Evolutionary conservation across 2,329 filamentous ascomycete genomes (phyloP).

Genomic region (Aspergillus niger): DNA sequence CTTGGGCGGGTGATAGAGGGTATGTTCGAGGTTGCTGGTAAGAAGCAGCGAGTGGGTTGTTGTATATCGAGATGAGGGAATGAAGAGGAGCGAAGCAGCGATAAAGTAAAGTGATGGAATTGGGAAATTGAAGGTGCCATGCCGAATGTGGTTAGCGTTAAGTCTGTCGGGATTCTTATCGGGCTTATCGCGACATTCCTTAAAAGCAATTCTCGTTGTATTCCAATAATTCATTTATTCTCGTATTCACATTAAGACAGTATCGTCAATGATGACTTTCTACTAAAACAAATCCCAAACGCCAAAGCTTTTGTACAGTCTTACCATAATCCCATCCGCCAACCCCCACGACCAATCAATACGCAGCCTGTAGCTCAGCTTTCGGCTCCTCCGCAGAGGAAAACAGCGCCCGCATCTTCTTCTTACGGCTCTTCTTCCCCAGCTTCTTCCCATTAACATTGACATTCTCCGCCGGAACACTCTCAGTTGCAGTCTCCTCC

Average conservation of each 20-base stretch:
- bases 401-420: constrained; percentile 6
- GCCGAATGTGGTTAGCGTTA: background rate
- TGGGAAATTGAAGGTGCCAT: background rate
- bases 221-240: background rate
- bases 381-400: constrained; percentile 3
- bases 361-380: background rate
- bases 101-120: background rate
- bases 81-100: background rate
- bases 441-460: background rate
- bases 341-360: background rate
- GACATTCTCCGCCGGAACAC: background rate
- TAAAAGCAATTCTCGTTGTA: background rate
- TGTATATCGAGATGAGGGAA: background rate
- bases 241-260: background rate
- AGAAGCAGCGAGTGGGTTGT: no score
- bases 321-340: background rate
- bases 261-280: background rate
- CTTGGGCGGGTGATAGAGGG: background rate
- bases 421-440: constrained; percentile 8
- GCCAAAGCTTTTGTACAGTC: background rate
- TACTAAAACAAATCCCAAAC: background rate
- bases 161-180: background rate
- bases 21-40: background rate
- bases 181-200: background rate
- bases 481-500: background rate